Base-by-base conservation (phyloP, 371 early-diverging fungal species). In the Dipsacomyces acuminosporus region DNA sequence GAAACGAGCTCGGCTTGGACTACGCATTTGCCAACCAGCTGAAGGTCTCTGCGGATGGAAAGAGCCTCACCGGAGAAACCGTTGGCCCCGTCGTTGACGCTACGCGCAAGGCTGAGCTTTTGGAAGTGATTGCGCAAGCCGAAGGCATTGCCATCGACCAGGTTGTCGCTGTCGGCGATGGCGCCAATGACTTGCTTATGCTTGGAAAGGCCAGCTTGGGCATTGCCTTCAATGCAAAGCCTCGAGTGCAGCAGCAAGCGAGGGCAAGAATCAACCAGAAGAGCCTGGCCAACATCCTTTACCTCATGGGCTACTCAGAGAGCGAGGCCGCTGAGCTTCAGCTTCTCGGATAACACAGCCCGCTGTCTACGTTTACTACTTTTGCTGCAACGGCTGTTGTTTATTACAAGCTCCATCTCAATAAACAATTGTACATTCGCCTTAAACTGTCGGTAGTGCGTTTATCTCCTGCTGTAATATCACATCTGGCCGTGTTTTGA, bases 141-240 rank as follows among this genome's bases (percentile, higher is more conserved):
- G 94, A 94, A 62, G 81, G 83, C 7, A 84, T 95, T 14, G 77
- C 83, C 1, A 72, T 78, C 42, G 89, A 93, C 45, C 94, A 86
- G 78, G 93, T 97, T 13, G 85, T 98, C 59, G 96, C 97, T 8
- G 93, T 99, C 1, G 99, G 99, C 24, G 99, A 99, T 74, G 99
- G 99, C 36, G 98, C 98, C 23, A 99, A 99, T 71, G 99, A 99
- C 74, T 73, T 99, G 52, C 82, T 84, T 74, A 99, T 99, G 99
- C 72, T 99, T 45, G 89, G 84, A 41, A 89, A 86, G 63, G 93
- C 99, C 41, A 93, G 98, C 51, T 75, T 98, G 11, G 99, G 99
- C 5, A 93, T 99, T 59, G 99, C 99, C 0, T 99, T 96, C 65
- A 95, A 96, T 64, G 99, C 98, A 15, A 98, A 98, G 64, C 94